A percentile compares a stretch with the other conserved stretches of the same genome.
Conservation (phyloP, 495 filamentous ascomycete genomes). For the Aspergillus carlsbadensis region DNA sequence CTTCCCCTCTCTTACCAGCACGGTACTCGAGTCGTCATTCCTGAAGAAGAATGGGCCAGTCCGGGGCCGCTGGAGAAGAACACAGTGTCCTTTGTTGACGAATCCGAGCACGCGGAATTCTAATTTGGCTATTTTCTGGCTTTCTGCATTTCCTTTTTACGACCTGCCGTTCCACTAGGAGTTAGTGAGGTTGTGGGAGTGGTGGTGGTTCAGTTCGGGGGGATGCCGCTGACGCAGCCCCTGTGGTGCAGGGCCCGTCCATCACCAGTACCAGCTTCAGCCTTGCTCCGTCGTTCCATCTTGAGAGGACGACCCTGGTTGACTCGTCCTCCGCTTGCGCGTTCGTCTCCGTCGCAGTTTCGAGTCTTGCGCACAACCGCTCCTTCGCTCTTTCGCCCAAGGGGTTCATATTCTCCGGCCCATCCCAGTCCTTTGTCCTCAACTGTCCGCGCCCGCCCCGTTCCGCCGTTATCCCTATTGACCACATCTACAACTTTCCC, state of each 20-base stretch:
- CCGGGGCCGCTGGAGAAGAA: slow-evolving; percentile 9
- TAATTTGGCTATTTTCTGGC: slow-evolving; percentile 2
- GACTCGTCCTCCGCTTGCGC: slow-evolving; percentile 15
- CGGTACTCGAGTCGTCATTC: no score
- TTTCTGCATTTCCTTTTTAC: background rate
- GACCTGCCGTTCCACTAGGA: background rate
- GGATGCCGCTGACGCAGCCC: slow-evolving; percentile 49
- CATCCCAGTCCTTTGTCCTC: slow-evolving; percentile 9
- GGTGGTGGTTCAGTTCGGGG: slow-evolving; percentile 4
- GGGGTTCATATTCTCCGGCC: slow-evolving; percentile 6
- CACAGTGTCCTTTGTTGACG: slow-evolving; percentile 14
- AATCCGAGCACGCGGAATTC: background rate
- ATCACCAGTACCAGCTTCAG: slow-evolving; percentile 21
- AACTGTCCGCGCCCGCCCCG: slow-evolving; percentile 25
- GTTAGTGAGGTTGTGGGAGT: background rate
- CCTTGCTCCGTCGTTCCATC: slow-evolving; percentile 18
- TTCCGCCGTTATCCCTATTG: slow-evolving; percentile 17
- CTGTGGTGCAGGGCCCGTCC: slow-evolving; percentile 47
- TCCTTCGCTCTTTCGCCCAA: slow-evolving; percentile 9
- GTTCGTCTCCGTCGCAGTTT: slow-evolving; percentile 20
- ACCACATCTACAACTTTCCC: slow-evolving; percentile 11
- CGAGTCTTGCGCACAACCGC: slow-evolving; percentile 28
- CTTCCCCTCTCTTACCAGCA: background rate
- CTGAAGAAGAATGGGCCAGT: slow-evolving; percentile 1
- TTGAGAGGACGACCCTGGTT: slow-evolving; percentile 14